phyloP scores from a whole-genome alignment of 2,329 filamentous ascomycete genomes.

The Pseudogymnoascus pannorum region DNA sequence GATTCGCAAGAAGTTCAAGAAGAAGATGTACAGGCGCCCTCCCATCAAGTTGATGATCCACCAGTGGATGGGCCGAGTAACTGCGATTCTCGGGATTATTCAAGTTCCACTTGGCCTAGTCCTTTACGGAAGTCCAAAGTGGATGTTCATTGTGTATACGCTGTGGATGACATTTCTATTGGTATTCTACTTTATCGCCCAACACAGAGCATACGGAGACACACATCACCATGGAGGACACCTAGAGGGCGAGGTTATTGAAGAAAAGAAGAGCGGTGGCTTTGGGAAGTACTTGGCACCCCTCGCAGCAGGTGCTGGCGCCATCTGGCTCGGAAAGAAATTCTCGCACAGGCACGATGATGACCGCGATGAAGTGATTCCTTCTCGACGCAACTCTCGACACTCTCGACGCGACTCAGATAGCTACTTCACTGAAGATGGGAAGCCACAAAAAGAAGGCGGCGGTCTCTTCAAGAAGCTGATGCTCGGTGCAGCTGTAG shows the following conservation, averaged over 20 bases:
- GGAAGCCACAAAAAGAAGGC: conserved; percentile 48
- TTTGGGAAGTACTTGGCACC: conserved; percentile 34
- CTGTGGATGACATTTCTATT: conserved; percentile 69
- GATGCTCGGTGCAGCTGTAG: conserved; percentile 50
- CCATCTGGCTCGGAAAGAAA: conserved; percentile 39
- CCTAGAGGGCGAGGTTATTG: conserved; percentile 36
- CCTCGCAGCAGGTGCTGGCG: conserved; percentile 50
- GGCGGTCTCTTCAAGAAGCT: conserved; percentile 56
- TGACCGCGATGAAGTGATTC: conserved; percentile 42
- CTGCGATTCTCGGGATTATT: conserved; percentile 73
- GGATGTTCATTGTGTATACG: conserved; percentile 78
- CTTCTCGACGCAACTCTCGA: conserved; percentile 39
- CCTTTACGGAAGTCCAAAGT: conserved; percentile 82
- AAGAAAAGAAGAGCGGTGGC: conserved; percentile 38
- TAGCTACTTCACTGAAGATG: conserved; percentile 50
- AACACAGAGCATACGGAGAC: conserved; percentile 37
- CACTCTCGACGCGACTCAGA: conserved; percentile 44
- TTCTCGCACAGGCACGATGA: conserved; percentile 14
- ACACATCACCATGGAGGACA: conserved; percentile 9
- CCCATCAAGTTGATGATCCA: conserved; percentile 48
- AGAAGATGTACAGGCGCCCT: conserved; percentile 39
- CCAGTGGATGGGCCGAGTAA: conserved; percentile 74
- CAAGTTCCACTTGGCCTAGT: conserved; percentile 87
- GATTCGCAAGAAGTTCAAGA: conserved; percentile 36
- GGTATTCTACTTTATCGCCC: conserved; percentile 68